Percentiles rank a stretch among this genome's conserved stretches.
These are phyloP conservation scores for Funneliformis geosporum DNA, from an alignment of 192 early-diverging fungal genomes.

Conservation along the genomic window DNA sequence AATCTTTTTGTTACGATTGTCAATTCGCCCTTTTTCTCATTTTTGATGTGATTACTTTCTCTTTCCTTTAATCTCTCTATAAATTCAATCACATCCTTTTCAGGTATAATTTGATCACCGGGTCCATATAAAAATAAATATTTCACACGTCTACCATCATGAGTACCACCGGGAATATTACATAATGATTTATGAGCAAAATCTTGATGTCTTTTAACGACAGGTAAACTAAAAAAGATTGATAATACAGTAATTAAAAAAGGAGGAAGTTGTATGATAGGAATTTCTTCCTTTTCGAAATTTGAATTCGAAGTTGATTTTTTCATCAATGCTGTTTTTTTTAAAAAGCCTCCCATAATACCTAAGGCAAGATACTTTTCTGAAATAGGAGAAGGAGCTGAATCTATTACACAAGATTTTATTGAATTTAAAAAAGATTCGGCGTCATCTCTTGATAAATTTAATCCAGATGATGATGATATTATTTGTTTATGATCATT, in stretches of 20 bases:
- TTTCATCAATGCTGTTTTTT: too few species aligned
- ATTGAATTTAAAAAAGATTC: slow-evolving; percentile 25
- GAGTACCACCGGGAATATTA: slow-evolving; percentile 18
- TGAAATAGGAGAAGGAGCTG: slow-evolving; percentile 28
- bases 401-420: slow-evolving; percentile 29
- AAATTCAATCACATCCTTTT: slow-evolving; percentile 6
- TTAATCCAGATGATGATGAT: not conserved
- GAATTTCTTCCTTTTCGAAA: not conserved
- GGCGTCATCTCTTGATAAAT: slow-evolving; percentile 7
- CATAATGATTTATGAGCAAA: slow-evolving; percentile 15
- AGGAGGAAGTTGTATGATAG: not conserved
- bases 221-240: not conserved
- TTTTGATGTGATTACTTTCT: not conserved
- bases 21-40: not conserved
- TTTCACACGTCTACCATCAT: not conserved
- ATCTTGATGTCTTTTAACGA: slow-evolving; percentile 22
- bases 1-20: slow-evolving; percentile 21
- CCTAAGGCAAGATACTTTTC: slow-evolving; percentile 30
- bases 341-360: slow-evolving; percentile 18
- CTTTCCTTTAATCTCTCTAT: slow-evolving; percentile 17
- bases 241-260: not conserved
- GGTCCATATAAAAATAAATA: slow-evolving; percentile 28
- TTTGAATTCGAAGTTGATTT: not conserved
- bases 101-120: slow-evolving; percentile 28
- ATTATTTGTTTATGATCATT: too few species aligned